Conservation (phyloP, 2,329 filamentous ascomycete genomes). For the Trichoderma cornu-damae region DNA sequence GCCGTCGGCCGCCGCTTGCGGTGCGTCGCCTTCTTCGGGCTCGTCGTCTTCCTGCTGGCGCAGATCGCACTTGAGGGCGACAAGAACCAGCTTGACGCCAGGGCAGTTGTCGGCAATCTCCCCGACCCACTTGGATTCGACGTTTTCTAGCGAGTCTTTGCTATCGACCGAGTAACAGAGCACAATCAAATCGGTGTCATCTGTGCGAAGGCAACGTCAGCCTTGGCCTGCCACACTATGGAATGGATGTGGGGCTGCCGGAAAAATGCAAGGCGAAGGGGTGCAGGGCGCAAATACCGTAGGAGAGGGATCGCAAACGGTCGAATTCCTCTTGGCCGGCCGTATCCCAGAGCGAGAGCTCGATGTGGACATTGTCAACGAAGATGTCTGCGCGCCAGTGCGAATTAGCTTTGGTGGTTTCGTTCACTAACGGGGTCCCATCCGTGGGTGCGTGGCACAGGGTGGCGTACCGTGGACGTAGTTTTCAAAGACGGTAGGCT, state of each 20-base stretch:
- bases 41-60: conserved; percentile 76
- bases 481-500: conserved; percentile 98
- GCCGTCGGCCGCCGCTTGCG: conserved; percentile 30
- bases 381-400: conserved; percentile 71
- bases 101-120: conserved; percentile 98
- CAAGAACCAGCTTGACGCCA: conserved; percentile 87
- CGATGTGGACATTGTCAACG: conserved; percentile 94
- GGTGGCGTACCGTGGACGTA: conserved; percentile 79
- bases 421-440: too few species aligned
- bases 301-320: conserved; percentile 87
- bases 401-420: conserved; percentile 1
- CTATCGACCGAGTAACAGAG: conserved; percentile 98
- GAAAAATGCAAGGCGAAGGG: neutral
- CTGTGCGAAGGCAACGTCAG: conserved; percentile 28
- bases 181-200: conserved; percentile 96
- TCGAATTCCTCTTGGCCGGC: conserved; percentile 99
- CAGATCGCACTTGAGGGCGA: conserved; percentile 94
- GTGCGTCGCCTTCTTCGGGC: conserved; percentile 45
- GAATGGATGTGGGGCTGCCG: conserved; percentile 1
- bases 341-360: conserved; percentile 96
- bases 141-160: conserved; percentile 94
- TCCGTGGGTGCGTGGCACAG: neutral
- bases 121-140: conserved; percentile 96
- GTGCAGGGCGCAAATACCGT: conserved; percentile 63
- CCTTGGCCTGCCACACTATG: conserved; percentile 5